Evolutionary conservation across 345 rosid genomes (phyloP).

Genomic region (Stellera chamaejasme): DNA sequence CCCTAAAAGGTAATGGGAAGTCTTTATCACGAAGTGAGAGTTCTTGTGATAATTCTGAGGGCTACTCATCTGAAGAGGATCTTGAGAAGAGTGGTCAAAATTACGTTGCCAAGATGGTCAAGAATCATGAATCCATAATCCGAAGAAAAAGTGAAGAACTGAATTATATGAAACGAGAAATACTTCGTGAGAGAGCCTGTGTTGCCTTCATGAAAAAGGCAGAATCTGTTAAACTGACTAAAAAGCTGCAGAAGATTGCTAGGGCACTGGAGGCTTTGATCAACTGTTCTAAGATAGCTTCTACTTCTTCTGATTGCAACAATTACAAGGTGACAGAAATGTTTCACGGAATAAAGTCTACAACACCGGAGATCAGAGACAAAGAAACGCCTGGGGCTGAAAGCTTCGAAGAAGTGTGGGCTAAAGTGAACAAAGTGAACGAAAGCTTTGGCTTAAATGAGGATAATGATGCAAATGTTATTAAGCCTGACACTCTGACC

Average conservation of each 20-base stretch:
- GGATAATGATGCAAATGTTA: slow-evolving; percentile 4
- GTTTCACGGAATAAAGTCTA: not conserved
- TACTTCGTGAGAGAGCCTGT: slow-evolving; percentile 13
- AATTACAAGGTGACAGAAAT: slow-evolving; percentile 6
- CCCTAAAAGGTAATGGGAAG: slow-evolving; percentile 8
- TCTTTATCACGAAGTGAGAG: slow-evolving; percentile 16
- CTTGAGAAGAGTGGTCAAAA: slow-evolving; percentile 20
- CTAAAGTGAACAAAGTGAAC: slow-evolving; percentile 27
- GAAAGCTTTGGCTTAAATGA: slow-evolving; percentile 14
- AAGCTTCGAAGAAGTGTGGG: slow-evolving; percentile 35
- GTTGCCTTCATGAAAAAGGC: slow-evolving; percentile 19
- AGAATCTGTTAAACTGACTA: slow-evolving; percentile 19
- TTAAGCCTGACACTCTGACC: not conserved
- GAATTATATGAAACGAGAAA: slow-evolving; percentile 15
- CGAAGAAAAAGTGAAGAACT: slow-evolving; percentile 39
- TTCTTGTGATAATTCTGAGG: not conserved
- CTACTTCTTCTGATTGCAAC: slow-evolving; percentile 11
- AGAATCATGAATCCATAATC: slow-evolving; percentile 57
- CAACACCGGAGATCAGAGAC: not conserved
- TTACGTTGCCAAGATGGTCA: slow-evolving; percentile 46
- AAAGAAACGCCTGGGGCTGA: slow-evolving; percentile 10
- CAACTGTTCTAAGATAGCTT: slow-evolving; percentile 16
- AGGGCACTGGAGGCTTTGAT: slow-evolving; percentile 31
- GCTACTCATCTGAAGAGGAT: slow-evolving; percentile 7
- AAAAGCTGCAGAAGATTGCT: slow-evolving; percentile 33